phyloP scores from a whole-genome alignment of 1,284 basidiomycete species.

The Caloboletus firmus region DNA sequence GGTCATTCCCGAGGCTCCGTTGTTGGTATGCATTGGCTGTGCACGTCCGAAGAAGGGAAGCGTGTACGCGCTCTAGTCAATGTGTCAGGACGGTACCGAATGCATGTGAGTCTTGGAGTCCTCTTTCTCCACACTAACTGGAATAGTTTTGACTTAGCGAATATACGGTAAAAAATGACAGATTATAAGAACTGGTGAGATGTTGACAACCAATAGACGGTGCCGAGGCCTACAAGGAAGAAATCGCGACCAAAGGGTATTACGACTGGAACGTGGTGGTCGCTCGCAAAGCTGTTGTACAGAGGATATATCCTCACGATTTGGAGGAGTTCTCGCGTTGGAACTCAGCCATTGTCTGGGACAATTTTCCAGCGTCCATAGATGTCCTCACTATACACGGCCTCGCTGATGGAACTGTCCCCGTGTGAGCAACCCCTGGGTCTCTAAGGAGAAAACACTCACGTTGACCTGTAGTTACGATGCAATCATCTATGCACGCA shows the following conservation, averaged over 20 bases:
- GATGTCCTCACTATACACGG: constrained; percentile 74
- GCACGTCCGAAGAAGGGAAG: constrained; percentile 55
- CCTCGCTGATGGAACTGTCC: constrained; percentile 59
- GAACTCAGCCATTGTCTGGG: constrained; percentile 65
- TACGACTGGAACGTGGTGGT: constrained; percentile 59
- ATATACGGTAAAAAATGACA: constrained; percentile 42
- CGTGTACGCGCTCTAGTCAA: constrained; percentile 62
- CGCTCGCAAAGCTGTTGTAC: constrained; percentile 54
- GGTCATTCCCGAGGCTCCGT: constrained; percentile 75
- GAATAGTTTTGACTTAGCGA: constrained; percentile 36
- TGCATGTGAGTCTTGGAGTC: constrained; percentile 49
- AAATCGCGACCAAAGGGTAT: constrained; percentile 55
- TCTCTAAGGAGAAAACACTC: background rate
- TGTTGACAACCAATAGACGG: constrained; percentile 25
- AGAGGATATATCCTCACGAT: constrained; percentile 56
- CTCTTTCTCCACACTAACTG: constrained; percentile 12
- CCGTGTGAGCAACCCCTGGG: constrained; percentile 50
- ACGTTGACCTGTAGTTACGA: constrained; percentile 54
- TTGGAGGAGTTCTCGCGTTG: constrained; percentile 58
- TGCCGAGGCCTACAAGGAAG: constrained; percentile 44
- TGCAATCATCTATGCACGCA: constrained; percentile 63
- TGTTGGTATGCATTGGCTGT: constrained; percentile 65
- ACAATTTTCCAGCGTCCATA: constrained; percentile 54
- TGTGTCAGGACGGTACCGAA: constrained; percentile 70
- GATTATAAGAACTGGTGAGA: background rate